phyloP scores from a whole-genome alignment of 192 early-diverging fungal species.

The Mortierella antarctica region DNA sequence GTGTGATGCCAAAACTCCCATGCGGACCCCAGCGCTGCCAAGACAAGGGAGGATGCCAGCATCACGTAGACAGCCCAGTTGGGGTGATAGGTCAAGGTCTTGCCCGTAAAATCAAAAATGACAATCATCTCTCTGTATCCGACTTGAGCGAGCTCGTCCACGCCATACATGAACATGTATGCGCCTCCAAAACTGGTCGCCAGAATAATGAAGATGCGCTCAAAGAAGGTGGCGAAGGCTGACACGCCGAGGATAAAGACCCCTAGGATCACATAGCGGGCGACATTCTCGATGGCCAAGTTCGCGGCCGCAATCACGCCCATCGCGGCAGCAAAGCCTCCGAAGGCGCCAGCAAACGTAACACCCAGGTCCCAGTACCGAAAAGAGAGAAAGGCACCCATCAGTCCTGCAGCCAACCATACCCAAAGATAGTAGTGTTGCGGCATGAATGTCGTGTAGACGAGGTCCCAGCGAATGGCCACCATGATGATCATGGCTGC shows the following conservation, averaged over 20 bases:
- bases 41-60: slow-evolving; percentile 20
- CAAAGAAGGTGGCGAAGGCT: slow-evolving; percentile 51
- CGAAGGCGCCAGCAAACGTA: slow-evolving; percentile 39
- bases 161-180: slow-evolving; percentile 60
- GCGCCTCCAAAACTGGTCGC: slow-evolving; percentile 63
- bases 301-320: slow-evolving; percentile 40
- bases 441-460: slow-evolving; percentile 41
- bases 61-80: slow-evolving; percentile 35
- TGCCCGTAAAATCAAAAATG: slow-evolving; percentile 51
- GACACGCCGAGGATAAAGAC: slow-evolving; percentile 49
- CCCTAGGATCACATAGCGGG: slow-evolving; percentile 40
- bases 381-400: slow-evolving; percentile 25
- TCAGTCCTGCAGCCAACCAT: slow-evolving; percentile 29
- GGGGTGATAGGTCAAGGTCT: slow-evolving; percentile 40
- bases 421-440: slow-evolving; percentile 46
- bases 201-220: slow-evolving; percentile 56
- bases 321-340: slow-evolving; percentile 47
- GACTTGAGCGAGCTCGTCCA: slow-evolving; percentile 62
- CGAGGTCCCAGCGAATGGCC: slow-evolving; percentile 43
- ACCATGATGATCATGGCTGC: slow-evolving; percentile 46
- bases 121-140: slow-evolving; percentile 60
- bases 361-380: slow-evolving; percentile 53
- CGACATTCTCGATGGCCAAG: slow-evolving; percentile 21
- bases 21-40: slow-evolving; percentile 24
- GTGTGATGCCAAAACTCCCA: slow-evolving; percentile 51